Evolutionary conservation across 352 stramenopile species (phyloP).

Genomic region (Phytophthora vignae): DNA sequence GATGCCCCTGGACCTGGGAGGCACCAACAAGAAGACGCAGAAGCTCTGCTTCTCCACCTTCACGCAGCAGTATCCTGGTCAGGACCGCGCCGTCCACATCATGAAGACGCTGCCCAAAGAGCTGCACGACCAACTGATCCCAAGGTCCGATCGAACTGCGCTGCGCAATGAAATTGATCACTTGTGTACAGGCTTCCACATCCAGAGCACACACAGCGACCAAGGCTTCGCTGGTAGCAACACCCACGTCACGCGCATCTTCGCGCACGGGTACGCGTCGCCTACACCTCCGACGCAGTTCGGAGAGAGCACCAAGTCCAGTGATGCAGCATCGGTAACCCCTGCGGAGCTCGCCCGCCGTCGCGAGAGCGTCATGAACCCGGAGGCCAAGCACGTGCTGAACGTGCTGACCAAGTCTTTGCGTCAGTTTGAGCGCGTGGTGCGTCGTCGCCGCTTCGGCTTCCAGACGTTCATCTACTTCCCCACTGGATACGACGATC

Average conservation of each 20-base stretch:
- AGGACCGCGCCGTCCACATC: constrained; percentile 62
- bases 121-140: constrained; percentile 55
- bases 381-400: constrained; percentile 57
- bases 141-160: constrained; percentile 46
- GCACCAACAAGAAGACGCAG: constrained; percentile 50
- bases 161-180: constrained; percentile 63
- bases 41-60: constrained; percentile 57
- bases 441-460: constrained; percentile 61
- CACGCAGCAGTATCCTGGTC: constrained; percentile 51
- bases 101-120: constrained; percentile 71
- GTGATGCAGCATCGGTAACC: constrained; percentile 19
- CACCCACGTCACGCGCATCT: constrained; percentile 58
- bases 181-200: constrained; percentile 59
- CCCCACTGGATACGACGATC: constrained; percentile 38
- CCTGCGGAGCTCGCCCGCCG: constrained; percentile 35
- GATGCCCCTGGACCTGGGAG: constrained; percentile 34
- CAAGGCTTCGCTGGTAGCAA: constrained; percentile 36
- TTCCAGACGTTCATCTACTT: constrained; percentile 73
- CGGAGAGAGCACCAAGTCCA: constrained; percentile 15
- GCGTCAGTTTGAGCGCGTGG: constrained; percentile 51
- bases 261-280: constrained; percentile 64
- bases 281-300: constrained; percentile 47
- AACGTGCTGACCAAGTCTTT: constrained; percentile 57
- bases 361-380: constrained; percentile 56
- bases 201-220: constrained; percentile 41